phyloP scores from a whole-genome alignment of 208 protist genomes.

The Crithidia mellificae region DNA sequence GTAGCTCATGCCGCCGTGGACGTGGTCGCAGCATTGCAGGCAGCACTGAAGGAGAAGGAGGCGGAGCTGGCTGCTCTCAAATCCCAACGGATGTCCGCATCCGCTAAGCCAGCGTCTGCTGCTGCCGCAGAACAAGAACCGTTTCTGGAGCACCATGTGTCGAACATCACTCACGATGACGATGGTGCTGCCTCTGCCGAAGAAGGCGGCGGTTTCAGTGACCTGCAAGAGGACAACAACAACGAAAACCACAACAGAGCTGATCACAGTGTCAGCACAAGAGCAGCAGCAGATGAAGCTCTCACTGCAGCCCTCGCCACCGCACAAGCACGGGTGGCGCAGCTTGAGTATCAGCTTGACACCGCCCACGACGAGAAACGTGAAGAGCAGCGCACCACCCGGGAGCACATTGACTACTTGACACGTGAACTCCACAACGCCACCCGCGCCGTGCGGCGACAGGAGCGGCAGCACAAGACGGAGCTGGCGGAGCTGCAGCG shows the following conservation, averaged over 20 bases:
- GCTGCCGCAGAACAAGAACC: no score
- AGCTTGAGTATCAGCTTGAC: constrained; percentile 46
- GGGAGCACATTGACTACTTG: constrained; percentile 47
- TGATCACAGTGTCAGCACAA: not conserved
- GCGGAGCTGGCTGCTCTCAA: constrained; percentile 21
- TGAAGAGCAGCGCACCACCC: constrained; percentile 34
- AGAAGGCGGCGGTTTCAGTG: no score
- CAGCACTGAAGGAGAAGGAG: constrained; percentile 22
- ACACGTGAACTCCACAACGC: constrained; percentile 34
- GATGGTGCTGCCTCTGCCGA: no score
- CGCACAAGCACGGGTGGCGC: constrained; percentile 17
- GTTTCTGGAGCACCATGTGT: no score
- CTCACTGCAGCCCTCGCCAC: constrained; percentile 4
- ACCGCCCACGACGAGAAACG: constrained; percentile 31
- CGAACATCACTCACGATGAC: no score
- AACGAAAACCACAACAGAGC: not conserved
- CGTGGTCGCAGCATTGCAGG: constrained; percentile 9
- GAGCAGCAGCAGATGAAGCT: no score
- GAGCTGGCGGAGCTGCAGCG: constrained; percentile 44
- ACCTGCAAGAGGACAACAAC: no score
- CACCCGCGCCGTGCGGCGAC: constrained; percentile 17
- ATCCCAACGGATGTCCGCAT: not conserved
- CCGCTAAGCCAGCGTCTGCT: no score
- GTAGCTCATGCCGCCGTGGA: constrained; percentile 24
- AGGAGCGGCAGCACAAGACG: constrained; percentile 36